Evolutionary conservation across 305 asterid genomes (phyloP), one percentile per base, ranked within the genome.

Genomic region (Fraxinus sp.): DNA sequence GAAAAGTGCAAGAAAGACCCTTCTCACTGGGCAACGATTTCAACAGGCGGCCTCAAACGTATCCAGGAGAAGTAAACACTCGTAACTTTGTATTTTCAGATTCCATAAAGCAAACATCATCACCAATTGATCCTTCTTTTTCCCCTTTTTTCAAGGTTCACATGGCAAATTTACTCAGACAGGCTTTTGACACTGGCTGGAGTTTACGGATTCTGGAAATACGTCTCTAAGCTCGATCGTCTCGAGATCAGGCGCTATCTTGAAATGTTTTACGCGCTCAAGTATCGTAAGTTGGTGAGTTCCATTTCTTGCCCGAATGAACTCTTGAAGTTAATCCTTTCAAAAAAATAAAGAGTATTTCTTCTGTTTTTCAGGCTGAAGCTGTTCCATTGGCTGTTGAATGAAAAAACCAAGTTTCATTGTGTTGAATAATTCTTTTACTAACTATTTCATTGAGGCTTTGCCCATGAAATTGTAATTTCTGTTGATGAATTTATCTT

Each of bases 131-230:
- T 72, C 10, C 41, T 28, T 3, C 3, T 0, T 30, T 71, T 6
- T 1, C 32, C 49, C 30, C 13, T 18, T 30, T 39, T 84, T 8
- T 59, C 49, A 24, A 93, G 97, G 90, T 93, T 89, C 74, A 92
- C 97, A n/a, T 92, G 95, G 97, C 90, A 90, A 89, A 92, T 92
- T 76, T 92, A 92, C 79, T 93, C 97, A 3, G 89, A 89, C 77
- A 91, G 94, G 88, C 49, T 93, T 64, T 57, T 91, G 88, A 93
- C 92, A 0, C 18, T 93, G 87, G 95, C 97, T 4, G 95, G 95
- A 37, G 95, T 93, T 37, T 93, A 91, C 44, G 97, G 95, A 24
- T 93, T 93, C 82, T 93, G 94, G 95, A 93, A 91, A 26, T 82
- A 89, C 64, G 93, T 91, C 13, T 91, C 95, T 13, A 91, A 90